These are phyloP conservation scores for Phallus indusiatus DNA, from an alignment of 768 basidiomycete species.

Conservation along the genomic window DNA sequence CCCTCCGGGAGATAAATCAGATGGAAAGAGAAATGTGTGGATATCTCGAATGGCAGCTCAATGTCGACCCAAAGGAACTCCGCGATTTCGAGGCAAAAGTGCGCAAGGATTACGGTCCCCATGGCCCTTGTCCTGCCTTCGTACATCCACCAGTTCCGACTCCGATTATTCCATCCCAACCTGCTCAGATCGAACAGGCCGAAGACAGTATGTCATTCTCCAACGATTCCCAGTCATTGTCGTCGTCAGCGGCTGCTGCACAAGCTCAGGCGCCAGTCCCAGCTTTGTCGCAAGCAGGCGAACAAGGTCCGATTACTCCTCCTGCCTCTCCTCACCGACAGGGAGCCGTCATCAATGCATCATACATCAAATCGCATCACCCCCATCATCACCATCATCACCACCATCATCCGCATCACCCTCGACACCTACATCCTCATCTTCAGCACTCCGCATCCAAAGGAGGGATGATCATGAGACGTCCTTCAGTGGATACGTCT, in stretches of 20 bases:
- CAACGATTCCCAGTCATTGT: not conserved
- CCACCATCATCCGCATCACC: not conserved
- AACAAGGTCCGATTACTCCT: not conserved
- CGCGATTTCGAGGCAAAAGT: slow-evolving; percentile 24
- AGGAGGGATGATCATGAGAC: not conserved
- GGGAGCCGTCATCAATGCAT: not conserved
- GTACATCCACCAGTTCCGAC: not conserved
- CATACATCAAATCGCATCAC: not conserved
- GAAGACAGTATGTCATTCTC: not conserved
- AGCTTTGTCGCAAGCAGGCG: not conserved
- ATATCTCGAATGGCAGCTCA: slow-evolving; percentile 77
- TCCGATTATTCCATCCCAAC: not conserved
- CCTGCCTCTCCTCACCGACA: not conserved
- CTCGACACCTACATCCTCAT: not conserved
- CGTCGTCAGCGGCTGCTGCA: too few relatives aligned
- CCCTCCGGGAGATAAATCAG: slow-evolving; percentile 85
- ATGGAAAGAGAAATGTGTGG: slow-evolving; percentile 93
- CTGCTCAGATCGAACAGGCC: not conserved
- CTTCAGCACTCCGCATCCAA: not conserved
- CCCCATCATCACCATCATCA: not conserved
- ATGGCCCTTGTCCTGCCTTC: slow-evolving; percentile 1
- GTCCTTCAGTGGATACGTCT: not conserved
- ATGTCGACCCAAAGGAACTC: slow-evolving; percentile 26
- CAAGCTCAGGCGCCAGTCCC: not conserved
- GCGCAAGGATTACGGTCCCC: slow-evolving; percentile 24